phyloP scores from a whole-genome alignment of 2,329 filamentous ascomycete genomes.

The Aaosphaeria pasadenensis region DNA sequence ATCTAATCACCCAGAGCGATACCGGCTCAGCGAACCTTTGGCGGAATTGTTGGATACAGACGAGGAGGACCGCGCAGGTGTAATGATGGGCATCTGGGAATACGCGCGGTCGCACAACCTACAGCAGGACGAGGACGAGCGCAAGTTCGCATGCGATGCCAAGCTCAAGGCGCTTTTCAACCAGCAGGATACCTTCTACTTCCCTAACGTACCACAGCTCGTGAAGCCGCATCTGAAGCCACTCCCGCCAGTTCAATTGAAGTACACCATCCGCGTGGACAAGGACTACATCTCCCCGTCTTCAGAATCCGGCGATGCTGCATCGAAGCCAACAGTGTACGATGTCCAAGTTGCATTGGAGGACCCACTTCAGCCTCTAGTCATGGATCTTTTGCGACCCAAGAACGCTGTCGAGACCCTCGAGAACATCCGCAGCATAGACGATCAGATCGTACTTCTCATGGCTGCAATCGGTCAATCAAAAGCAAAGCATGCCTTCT shows the following conservation, averaged over 20 bases:
- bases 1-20: conserved; percentile 84
- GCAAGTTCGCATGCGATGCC: conserved; percentile 87
- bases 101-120: conserved; percentile 84
- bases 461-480: conserved; percentile 80
- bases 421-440: conserved; percentile 71
- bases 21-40: conserved; percentile 72
- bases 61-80: conserved; percentile 83
- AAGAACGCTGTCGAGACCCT: conserved; percentile 59
- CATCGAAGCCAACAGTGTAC: conserved; percentile 77
- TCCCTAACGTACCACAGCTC: conserved; percentile 80
- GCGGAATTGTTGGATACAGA: conserved; percentile 81
- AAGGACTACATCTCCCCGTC: conserved; percentile 51
- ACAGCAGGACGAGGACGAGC: conserved; percentile 92
- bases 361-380: conserved; percentile 73
- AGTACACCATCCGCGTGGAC: conserved; percentile 93
- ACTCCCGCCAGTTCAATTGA: conserved; percentile 76
- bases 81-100: conserved; percentile 91
- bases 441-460: conserved; percentile 81
- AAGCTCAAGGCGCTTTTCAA: conserved; percentile 74
- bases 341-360: conserved; percentile 83
- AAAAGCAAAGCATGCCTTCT: conserved; percentile 88
- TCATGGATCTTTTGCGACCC: conserved; percentile 46
- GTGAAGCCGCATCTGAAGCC: conserved; percentile 75
- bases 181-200: conserved; percentile 72
- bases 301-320: conserved; percentile 65